phyloP scores from a whole-genome alignment of 495 filamentous ascomycete genomes.

The Lophium mytilinum region DNA sequence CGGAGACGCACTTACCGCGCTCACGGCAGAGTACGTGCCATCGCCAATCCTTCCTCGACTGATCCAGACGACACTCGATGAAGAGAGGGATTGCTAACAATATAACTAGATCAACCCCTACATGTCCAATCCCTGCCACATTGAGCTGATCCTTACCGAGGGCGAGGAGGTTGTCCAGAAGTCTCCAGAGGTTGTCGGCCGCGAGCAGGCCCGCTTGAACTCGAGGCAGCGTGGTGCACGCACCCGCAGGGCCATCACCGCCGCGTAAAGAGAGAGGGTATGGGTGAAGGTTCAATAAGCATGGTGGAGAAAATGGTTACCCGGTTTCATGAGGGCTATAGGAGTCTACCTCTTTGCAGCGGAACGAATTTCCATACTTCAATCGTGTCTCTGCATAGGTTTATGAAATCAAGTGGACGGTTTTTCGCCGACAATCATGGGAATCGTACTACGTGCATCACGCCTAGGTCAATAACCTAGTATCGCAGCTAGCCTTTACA shows the following conservation, averaged over 20 bases:
- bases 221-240: slow-evolving; percentile 82
- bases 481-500: too few relatives aligned
- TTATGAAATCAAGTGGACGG: neutral
- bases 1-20: slow-evolving; percentile 97
- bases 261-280: slow-evolving; percentile 48
- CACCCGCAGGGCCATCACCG: slow-evolving; percentile 70
- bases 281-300: neutral
- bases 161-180: slow-evolving; percentile 86
- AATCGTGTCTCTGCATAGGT: neutral
- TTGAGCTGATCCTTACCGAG: slow-evolving; percentile 98
- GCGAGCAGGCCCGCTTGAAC: slow-evolving; percentile 56
- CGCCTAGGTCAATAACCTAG: too few relatives aligned
- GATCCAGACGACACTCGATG: neutral
- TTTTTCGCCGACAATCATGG: neutral
- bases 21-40: slow-evolving; percentile 87
- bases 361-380: neutral
- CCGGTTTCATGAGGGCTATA: neutral
- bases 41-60: neutral
- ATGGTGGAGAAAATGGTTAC: slow-evolving; percentile 1
- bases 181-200: slow-evolving; percentile 54
- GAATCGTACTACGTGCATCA: too few relatives aligned
- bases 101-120: slow-evolving; percentile 88
- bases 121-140: slow-evolving; percentile 99
- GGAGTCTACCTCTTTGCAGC: slow-evolving; percentile 2
- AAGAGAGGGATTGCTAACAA: neutral